These are phyloP conservation scores for Eugenia klotzschiana DNA, from an alignment of 441 rosid genomes.

Conservation along the genomic window DNA sequence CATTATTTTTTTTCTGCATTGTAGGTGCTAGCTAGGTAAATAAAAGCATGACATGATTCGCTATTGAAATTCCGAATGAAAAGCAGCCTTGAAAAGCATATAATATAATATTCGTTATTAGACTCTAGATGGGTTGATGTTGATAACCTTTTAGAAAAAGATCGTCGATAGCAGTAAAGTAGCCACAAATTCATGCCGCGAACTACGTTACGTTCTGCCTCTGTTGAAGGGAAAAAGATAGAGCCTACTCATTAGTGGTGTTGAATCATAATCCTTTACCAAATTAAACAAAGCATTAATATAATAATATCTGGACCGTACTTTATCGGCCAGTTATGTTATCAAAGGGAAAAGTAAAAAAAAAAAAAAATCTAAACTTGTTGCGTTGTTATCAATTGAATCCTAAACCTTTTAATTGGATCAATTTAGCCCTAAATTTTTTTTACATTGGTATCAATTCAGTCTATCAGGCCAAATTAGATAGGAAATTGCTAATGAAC, in stretches of 20 bases:
- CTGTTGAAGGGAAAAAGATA: not conserved
- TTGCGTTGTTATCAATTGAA: no score
- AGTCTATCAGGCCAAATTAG: no score
- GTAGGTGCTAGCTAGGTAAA: not conserved
- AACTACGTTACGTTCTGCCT: not conserved
- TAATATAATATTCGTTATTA: not conserved
- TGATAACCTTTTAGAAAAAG: not conserved
- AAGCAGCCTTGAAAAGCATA: not conserved
- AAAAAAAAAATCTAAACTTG: no score
- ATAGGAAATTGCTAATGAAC: no score
- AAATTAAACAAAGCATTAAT: not conserved
- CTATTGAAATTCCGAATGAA: not conserved
- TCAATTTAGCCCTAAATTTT: no score
- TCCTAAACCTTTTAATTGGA: no score
- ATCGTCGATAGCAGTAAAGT: not conserved
- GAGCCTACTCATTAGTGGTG: not conserved
- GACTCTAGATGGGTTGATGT: not conserved
- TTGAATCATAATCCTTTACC: not conserved
- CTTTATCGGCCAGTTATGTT: not conserved
- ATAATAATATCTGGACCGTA: not conserved
- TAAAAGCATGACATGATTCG: not conserved
- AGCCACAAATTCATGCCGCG: not conserved
- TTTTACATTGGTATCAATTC: no score
- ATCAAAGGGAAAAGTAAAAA: no score
- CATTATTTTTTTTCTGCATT: not conserved